phyloP scores from a whole-genome alignment of 306 rosid genomes.

The Phaseolus lunatus region DNA sequence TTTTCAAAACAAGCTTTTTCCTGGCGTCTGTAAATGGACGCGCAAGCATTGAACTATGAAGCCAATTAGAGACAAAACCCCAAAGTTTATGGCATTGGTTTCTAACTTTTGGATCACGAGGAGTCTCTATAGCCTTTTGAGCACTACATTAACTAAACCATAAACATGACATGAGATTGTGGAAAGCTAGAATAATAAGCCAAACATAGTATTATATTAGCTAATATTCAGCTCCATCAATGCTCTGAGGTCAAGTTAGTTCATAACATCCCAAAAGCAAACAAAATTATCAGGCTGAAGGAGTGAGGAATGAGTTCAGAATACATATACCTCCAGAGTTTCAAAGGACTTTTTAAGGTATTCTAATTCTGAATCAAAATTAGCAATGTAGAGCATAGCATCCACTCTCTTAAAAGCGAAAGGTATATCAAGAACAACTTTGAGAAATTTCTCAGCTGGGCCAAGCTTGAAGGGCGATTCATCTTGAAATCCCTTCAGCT shows the following conservation, averaged over 20 bases:
- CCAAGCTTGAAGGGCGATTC: slow-evolving; percentile 87
- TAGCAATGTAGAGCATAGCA: slow-evolving; percentile 91
- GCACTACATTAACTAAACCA: neutral
- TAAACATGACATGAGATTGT: neutral
- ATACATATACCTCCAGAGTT: slow-evolving; percentile 70
- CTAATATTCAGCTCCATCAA: neutral
- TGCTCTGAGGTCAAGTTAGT: neutral
- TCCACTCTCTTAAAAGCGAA: slow-evolving; percentile 91
- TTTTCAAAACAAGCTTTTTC: neutral
- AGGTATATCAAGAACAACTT: slow-evolving; percentile 83
- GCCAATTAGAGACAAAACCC: neutral
- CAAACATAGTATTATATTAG: too few relatives aligned
- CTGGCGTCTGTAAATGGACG: neutral
- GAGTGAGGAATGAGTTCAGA: neutral
- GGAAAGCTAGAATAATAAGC: neutral
- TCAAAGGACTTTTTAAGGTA: slow-evolving; percentile 76
- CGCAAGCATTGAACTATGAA: neutral
- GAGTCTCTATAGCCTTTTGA: neutral
- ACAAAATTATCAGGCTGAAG: neutral
- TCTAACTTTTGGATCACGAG: slow-evolving; percentile 9
- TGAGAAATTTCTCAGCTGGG: slow-evolving; percentile 93
- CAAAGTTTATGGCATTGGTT: neutral
- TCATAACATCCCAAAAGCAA: neutral
- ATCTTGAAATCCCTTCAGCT: slow-evolving; percentile 74
- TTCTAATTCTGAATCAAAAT: slow-evolving; percentile 90